Evolutionary conservation across 257 asterid species (phyloP).

Genomic region (Solanum pimpinellifolium): DNA sequence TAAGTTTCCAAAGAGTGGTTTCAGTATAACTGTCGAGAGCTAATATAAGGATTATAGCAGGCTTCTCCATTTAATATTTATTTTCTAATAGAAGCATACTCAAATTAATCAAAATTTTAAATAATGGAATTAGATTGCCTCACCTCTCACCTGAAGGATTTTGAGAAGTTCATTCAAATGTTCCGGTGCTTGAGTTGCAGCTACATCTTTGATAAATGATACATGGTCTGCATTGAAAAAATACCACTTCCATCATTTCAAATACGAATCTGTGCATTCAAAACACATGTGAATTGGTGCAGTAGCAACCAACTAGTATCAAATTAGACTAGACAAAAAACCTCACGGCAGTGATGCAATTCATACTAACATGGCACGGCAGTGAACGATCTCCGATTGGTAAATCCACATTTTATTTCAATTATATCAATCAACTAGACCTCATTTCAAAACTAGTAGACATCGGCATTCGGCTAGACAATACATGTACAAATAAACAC

Average conservation of each 20-base stretch:
- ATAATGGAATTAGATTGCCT: not conserved
- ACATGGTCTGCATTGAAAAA: slow-evolving; percentile 43
- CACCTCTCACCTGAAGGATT: slow-evolving; percentile 83
- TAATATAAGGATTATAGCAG: not conserved
- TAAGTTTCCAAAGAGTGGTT: not conserved
- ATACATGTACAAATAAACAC: not conserved
- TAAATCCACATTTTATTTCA: not conserved
- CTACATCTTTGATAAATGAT: slow-evolving; percentile 65
- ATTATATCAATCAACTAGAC: not conserved
- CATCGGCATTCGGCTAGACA: not conserved
- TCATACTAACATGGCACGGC: not conserved
- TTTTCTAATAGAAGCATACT: not conserved
- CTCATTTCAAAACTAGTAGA: not conserved
- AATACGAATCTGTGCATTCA: not conserved
- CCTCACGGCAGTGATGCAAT: not conserved
- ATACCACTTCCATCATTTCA: not conserved
- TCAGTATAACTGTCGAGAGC: not conserved
- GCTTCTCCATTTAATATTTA: not conserved
- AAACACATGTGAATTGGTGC: not conserved
- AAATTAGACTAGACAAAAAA: not conserved
- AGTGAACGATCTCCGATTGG: not conserved
- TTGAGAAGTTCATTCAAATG: slow-evolving; percentile 71
- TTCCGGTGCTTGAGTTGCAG: slow-evolving; percentile 71
- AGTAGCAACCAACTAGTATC: not conserved
- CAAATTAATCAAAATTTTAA: not conserved